phyloP scores from a whole-genome alignment of 768 basidiomycete species.

The Lentinula boryana region DNA sequence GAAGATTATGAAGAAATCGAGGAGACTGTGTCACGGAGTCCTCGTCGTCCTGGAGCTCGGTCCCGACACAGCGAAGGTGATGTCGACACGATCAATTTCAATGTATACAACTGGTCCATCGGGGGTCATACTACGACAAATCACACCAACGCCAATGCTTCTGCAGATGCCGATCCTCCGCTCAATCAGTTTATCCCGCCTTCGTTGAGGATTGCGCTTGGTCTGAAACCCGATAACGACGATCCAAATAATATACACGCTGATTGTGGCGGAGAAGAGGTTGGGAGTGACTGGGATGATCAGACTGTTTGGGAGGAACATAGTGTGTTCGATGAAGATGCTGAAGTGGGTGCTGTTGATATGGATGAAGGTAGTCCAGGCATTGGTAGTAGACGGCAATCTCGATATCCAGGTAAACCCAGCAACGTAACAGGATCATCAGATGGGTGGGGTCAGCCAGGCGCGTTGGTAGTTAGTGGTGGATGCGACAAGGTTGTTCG shows the following conservation, averaged over 20 bases:
- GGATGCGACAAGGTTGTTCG: conserved; percentile 90
- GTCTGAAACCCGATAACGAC: conserved; percentile 21
- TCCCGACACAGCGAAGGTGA: neutral
- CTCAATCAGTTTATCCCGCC: conserved; percentile 26
- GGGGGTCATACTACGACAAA: neutral
- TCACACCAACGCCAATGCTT: neutral
- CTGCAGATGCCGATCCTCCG: neutral
- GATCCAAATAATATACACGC: conserved; percentile 2
- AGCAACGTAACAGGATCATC: conserved; percentile 61
- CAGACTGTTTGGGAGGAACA: conserved; percentile 3
- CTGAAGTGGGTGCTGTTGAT: neutral
- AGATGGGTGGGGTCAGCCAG: conserved; percentile 86
- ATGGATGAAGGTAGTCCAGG: neutral
- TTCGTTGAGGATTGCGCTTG: conserved; percentile 44
- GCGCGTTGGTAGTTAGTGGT: conserved; percentile 80
- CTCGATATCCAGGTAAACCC: conserved; percentile 24
- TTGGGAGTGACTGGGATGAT: conserved; percentile 8
- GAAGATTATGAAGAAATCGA: neutral
- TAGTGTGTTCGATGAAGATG: conserved; percentile 14
- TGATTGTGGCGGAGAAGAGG: conserved; percentile 9
- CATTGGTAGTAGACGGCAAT: neutral
- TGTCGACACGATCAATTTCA: neutral
- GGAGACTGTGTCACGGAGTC: neutral
- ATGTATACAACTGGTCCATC: neutral
- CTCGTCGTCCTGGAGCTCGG: neutral